These are phyloP conservation scores for Phaeomoniella chlamydospora DNA, from an alignment of 2,329 filamentous ascomycete species.

Conservation along the genomic window DNA sequence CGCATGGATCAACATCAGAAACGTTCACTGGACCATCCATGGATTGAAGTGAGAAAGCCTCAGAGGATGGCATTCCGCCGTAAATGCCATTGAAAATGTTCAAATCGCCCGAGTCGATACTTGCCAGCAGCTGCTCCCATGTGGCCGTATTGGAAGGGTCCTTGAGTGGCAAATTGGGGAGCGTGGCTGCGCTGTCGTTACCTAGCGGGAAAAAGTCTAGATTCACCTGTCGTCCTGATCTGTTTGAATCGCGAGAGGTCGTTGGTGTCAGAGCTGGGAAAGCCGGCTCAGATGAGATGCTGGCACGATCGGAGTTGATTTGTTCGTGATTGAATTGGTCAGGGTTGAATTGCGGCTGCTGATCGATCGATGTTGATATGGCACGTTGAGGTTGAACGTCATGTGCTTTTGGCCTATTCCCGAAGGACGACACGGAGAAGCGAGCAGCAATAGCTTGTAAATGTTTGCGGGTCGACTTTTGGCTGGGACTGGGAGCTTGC, in stretches of 20 bases:
- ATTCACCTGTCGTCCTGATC: conserved; percentile 21
- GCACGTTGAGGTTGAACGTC: background rate
- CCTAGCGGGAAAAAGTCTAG: conserved; percentile 42
- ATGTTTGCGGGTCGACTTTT: conserved; percentile 7
- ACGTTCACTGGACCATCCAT: background rate
- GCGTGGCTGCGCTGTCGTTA: conserved; percentile 14
- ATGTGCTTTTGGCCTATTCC: background rate
- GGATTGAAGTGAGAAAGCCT: conserved; percentile 16
- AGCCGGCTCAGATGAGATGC: conserved; percentile 14
- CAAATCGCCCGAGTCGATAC: conserved; percentile 62
- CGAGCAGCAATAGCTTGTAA: conserved; percentile 6
- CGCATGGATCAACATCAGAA: background rate
- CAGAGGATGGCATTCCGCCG: conserved; percentile 23
- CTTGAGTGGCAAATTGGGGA: conserved; percentile 23
- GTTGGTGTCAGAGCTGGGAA: conserved; percentile 16
- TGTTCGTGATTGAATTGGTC: conserved; percentile 4
- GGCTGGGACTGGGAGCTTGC: background rate
- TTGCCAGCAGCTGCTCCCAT: conserved; percentile 70
- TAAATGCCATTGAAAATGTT: conserved; percentile 56
- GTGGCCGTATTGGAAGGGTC: conserved; percentile 38
- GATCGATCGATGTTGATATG: background rate
- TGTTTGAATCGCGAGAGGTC: conserved; percentile 11
- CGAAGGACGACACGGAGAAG: background rate
- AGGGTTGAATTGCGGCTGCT: conserved; percentile 4
- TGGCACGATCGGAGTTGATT: conserved; percentile 7